Evolutionary conservation across 371 early-diverging fungal species (phyloP).

Genomic region (Mortierella sp.): DNA sequence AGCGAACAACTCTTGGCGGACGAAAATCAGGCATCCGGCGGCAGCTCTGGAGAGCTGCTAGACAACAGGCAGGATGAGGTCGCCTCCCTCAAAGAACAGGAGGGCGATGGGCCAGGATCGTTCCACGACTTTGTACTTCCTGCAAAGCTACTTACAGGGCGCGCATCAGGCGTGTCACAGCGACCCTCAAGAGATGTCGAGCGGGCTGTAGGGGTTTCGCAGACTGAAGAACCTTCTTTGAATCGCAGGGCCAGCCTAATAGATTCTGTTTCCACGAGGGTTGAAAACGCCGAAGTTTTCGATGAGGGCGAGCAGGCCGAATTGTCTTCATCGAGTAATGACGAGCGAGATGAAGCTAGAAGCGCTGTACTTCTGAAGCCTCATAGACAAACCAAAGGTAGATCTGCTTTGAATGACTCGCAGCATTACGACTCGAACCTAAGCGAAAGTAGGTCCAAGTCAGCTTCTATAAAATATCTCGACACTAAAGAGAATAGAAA

Average conservation of each 20-base stretch:
- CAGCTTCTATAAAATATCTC: neutral
- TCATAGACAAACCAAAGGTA: too few species aligned
- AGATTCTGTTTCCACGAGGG: neutral
- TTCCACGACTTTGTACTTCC: slow-evolving; percentile 11
- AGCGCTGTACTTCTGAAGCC: neutral
- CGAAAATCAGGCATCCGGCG: neutral
- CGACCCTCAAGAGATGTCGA: neutral
- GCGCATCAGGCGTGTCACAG: neutral
- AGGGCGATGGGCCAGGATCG: neutral
- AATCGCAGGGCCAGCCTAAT: neutral
- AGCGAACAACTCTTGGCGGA: neutral
- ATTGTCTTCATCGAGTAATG: too few species aligned
- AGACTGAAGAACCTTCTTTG: neutral
- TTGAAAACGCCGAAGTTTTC: neutral
- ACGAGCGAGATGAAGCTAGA: neutral
- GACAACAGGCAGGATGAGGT: neutral
- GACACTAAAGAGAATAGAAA: neutral
- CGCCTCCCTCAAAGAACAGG: neutral
- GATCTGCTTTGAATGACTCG: too few species aligned
- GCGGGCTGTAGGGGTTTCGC: neutral
- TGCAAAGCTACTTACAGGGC: slow-evolving; percentile 9
- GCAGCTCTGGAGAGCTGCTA: neutral
- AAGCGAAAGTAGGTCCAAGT: neutral
- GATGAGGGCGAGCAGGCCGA: neutral
- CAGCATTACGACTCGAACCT: too few species aligned